phyloP scores from a whole-genome alignment of 1,284 basidiomycete genomes.

The Fomitopsis palustris region DNA sequence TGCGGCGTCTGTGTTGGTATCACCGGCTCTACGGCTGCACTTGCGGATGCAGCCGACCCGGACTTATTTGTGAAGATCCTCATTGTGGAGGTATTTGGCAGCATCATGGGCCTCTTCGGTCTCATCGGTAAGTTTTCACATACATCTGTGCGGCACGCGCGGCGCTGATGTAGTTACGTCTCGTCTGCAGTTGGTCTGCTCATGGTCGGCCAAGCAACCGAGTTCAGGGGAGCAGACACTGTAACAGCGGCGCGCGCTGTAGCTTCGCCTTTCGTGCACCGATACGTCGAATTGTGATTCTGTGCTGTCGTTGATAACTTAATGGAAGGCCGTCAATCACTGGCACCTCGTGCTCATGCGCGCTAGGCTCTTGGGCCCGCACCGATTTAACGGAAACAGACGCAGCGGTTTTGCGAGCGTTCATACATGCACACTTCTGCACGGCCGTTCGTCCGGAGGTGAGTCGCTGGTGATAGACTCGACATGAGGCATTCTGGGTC shows the following conservation, averaged over 20 bases:
- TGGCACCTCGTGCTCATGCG: background rate
- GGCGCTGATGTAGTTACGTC: slow-evolving; percentile 3
- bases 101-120: slow-evolving; percentile 88
- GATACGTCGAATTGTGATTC: slow-evolving; percentile 6
- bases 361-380: background rate
- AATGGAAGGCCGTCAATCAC: slow-evolving; percentile 1
- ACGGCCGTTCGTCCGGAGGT: too few species aligned
- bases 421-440: background rate
- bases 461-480: too few species aligned
- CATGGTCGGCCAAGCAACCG: slow-evolving; percentile 56
- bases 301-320: background rate
- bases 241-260: slow-evolving; percentile 21
- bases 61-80: slow-evolving; percentile 92
- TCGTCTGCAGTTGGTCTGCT: slow-evolving; percentile 55
- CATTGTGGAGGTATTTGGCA: slow-evolving; percentile 93
- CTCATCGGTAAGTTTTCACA: slow-evolving; percentile 73
- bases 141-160: background rate
- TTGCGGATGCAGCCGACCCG: slow-evolving; percentile 91
- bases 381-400: background rate
- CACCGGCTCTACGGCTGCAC: slow-evolving; percentile 88
- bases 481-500: too few species aligned
- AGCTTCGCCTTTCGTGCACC: slow-evolving; percentile 29
- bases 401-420: background rate
- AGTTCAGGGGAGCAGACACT: slow-evolving; percentile 43
- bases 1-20: slow-evolving; percentile 91